These are phyloP conservation scores for Elsinoe ampelina DNA, from an alignment of 2,329 filamentous ascomycete genomes.

Conservation along the genomic window DNA sequence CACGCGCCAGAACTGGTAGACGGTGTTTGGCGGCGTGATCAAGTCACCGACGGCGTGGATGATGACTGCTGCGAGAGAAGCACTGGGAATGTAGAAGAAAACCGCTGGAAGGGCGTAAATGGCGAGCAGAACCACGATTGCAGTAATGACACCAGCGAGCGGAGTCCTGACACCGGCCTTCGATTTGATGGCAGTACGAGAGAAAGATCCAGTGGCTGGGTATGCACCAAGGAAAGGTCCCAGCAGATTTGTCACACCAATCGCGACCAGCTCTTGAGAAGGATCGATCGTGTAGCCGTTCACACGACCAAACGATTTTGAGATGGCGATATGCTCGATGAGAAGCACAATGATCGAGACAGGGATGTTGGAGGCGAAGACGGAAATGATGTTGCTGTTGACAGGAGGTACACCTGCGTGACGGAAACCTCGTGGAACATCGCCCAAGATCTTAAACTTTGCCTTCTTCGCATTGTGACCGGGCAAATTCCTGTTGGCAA, in stretches of 20 bases:
- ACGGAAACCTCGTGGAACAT: constrained; percentile 72
- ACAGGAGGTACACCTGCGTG: constrained; percentile 65
- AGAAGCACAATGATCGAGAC: constrained; percentile 86
- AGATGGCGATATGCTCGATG: constrained; percentile 94
- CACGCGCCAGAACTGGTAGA: constrained; percentile 93
- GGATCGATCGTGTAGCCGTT: constrained; percentile 96
- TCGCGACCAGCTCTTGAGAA: constrained; percentile 90
- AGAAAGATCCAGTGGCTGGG: constrained; percentile 90
- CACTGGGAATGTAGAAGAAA: constrained; percentile 87
- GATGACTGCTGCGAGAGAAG: constrained; percentile 76
- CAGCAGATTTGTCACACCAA: constrained; percentile 81
- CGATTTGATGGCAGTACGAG: constrained; percentile 90
- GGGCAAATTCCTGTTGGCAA: constrained; percentile 60
- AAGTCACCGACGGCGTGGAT: constrained; percentile 93
- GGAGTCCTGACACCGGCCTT: constrained; percentile 92
- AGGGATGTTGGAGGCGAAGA: constrained; percentile 65
- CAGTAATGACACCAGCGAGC: constrained; percentile 81
- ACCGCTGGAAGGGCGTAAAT: constrained; percentile 81
- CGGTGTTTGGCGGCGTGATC: constrained; percentile 79
- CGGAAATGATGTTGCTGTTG: constrained; percentile 54
- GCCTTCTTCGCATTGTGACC: constrained; percentile 29
- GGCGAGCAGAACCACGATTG: constrained; percentile 72
- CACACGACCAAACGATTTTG: constrained; percentile 89
- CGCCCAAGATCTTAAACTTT: constrained; percentile 64
- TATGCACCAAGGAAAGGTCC: constrained; percentile 89